Base-by-base conservation (phyloP, 2,329 filamentous ascomycete genomes). In the Venturia oleaginea region DNA sequence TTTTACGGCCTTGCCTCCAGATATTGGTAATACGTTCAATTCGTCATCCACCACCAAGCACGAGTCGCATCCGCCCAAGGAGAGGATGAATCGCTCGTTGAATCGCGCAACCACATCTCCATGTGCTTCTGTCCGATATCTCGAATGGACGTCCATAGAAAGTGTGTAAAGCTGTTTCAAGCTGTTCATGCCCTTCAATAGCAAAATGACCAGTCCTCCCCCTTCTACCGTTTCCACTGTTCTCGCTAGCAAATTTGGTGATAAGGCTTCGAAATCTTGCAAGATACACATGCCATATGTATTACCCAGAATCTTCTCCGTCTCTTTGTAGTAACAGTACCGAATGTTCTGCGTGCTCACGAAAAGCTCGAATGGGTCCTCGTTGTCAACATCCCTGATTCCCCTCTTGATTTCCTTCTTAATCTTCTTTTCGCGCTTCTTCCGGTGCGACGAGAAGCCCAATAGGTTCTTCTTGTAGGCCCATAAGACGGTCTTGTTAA, bases 311-410 rank as follows among this genome's bases (percentile, higher is more conserved):
- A 99, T 97, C 82, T 97, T 97, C 72, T 99, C 94, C 34, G 94
- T 97, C 80, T 99, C 94, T 79, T 99, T 99, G 82, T 99, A 99
- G 83, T 96, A 99, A 65, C 94, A 91, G 84, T 99, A 99, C 76
- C 94, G 90, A 75, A 99, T 96, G 76, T 97, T 92, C 79, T 97
- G 90, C 65, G 96, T 86, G 65, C 92, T 94, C 71, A 97, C 89
- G 78, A 97, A 99, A 64, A 97, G 85, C 78, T 99, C 94, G 80
- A 99, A 99, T 0, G 94, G 90, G 74, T 99, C 94, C 74, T 96
- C 91, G 64, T 86, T 84, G 76, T 99, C 96, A 67, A 90, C 86
- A 76, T 99, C 94, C 72, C 95, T 86, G 69, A 92, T 91, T 55
- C 94, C 94, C 71, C 92, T 86, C 80, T 96, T 97, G 76, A 99